Base-by-base conservation (phyloP, 306 rosid species). In the Castanea mollissima region DNA sequence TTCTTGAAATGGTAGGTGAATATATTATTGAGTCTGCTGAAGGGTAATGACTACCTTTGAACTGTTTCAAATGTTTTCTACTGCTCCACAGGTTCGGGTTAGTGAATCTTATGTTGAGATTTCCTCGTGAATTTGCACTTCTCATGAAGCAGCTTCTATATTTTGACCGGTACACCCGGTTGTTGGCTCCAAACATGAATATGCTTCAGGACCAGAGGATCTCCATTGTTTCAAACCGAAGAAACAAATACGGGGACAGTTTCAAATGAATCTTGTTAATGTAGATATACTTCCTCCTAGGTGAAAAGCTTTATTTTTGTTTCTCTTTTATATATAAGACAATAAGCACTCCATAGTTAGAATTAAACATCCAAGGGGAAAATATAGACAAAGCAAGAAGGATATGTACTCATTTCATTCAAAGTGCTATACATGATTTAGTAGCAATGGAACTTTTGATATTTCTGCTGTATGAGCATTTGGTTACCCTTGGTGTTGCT, bases 181-280 rank as follows among this genome's bases (percentile, higher is more conserved):
- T 95, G 86, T 71, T 95, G 85, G 99, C 99, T 65, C 98, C 98
- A 27, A 84, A 93, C 75, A 67, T 95, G 89, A 91, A 95, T 83
- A 91, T 95, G 99, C 99, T 95, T 77, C 96, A 73, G 79, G 99
- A 95, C 84, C 97, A 92, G 82, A 93, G 99, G 90, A 85, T 95
- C 83, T 75, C 88, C 70, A 95, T 91, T 69, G 91, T 74, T 78
- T 93, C 99, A 55, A 89, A 89, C 32, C 70, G 92, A 76, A 92
- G 94, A 87, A 86, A 78, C 87, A 87, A 75, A 76, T 82, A 87
- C 15, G 73, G 87, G 74, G 81, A 81, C 76, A 52, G 68, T 85
- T 85, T 69, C 78, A 76, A 81, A 68, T 73, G 86, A 82, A 71
- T 52, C 41, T 63, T 77, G 69, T 64, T 63, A 20, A 80, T 75